Percentiles rank a stretch among this genome's conserved stretches.
Evolutionary conservation across 768 basidiomycete species (phyloP).

Genomic region (Collybia sp.): DNA sequence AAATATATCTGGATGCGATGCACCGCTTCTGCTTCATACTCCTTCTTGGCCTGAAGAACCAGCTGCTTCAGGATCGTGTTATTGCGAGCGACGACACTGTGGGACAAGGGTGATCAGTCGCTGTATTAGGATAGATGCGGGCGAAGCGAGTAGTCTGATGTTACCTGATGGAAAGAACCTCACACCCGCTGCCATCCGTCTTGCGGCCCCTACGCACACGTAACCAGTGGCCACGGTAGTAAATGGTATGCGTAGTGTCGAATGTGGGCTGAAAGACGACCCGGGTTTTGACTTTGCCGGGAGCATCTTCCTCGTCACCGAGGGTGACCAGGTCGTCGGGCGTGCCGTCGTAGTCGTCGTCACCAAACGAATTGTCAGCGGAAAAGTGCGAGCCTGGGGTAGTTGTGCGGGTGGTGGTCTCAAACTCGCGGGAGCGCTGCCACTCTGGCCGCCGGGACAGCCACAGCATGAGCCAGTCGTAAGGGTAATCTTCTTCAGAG

Average conservation of each 20-base stretch:
- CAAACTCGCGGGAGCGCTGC: constrained; percentile 87
- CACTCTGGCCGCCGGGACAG: constrained; percentile 80
- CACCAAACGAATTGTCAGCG: constrained; percentile 52
- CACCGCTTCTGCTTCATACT: constrained; percentile 83
- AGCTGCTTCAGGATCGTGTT: constrained; percentile 86
- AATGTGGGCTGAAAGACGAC: constrained; percentile 87
- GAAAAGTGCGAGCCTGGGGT: constrained; percentile 52
- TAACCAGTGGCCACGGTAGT: constrained; percentile 81
- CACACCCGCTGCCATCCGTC: constrained; percentile 62
- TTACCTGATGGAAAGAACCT: constrained; percentile 74
- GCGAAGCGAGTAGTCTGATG: constrained; percentile 5
- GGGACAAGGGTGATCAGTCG: constrained; percentile 6
- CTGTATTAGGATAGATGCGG: constrained; percentile 5
- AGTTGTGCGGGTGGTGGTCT: constrained; percentile 76
- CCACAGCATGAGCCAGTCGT: constrained; percentile 92
- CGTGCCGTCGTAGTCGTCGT: constrained; percentile 43
- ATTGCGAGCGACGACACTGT: constrained; percentile 76
- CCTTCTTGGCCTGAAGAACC: constrained; percentile 84
- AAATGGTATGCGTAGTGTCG: constrained; percentile 87
- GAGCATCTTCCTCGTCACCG: constrained; percentile 33
- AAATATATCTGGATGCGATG: constrained; percentile 89
- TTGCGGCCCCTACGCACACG: constrained; percentile 69
- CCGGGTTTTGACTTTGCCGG: constrained; percentile 69
- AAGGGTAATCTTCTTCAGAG: constrained; percentile 86
- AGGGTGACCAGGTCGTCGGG: constrained; percentile 12